Base-by-base conservation (phyloP, 2,329 filamentous ascomycete species). In the Alternaria sp. region DNA sequence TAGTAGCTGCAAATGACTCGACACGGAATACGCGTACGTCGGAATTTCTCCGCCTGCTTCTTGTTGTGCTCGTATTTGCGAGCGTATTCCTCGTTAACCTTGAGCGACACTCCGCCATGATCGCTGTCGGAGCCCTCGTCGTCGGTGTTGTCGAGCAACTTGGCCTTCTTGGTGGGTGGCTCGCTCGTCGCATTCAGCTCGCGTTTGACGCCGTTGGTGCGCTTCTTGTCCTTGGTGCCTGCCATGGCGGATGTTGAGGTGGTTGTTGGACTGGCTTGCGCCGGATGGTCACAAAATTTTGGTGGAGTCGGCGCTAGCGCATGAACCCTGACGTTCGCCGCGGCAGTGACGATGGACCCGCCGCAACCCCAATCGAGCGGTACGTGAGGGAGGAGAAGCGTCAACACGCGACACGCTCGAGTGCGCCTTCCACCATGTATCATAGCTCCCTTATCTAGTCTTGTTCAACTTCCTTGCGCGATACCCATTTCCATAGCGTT, bases 21-120 rank as follows among this genome's bases (percentile, higher is more conserved):
- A 18, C 4, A 32, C 7, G 3, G 8, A 20, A 14, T 12, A 14
- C 22, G 80, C 87, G 71, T 73, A 91, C 89, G 78, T 74, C 87
- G 85, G 16, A 93, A 89, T 65, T 88, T 82, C 77, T 99, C 95
- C 75, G 96, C 94, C 59, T 94, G 88, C 82, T 97, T 97, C 83
- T 98, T 97, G 82, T 99, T 99, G 81, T 98, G 87, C 79, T 99
- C 95, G 71, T 97, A 98, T 41, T 92, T 86, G 68, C 87, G 88
- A 43, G 95, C 95, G 78, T 90, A 99, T 53, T 96, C 92, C 76
- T 93, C 85, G 79, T 99, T 98, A 79, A 99, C 89, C 76, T 91
- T 93, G 77, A 98, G 70, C 47, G 70, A 66, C 8, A 69, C 70
- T 32, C 64, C 69, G 51, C 66, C 72, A 1, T 67, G 66, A 14